Evolutionary conservation across 805 yeast genomes (phyloP), one percentile per base, ranked within the genome.

Genomic region (Starmerella apis): DNA sequence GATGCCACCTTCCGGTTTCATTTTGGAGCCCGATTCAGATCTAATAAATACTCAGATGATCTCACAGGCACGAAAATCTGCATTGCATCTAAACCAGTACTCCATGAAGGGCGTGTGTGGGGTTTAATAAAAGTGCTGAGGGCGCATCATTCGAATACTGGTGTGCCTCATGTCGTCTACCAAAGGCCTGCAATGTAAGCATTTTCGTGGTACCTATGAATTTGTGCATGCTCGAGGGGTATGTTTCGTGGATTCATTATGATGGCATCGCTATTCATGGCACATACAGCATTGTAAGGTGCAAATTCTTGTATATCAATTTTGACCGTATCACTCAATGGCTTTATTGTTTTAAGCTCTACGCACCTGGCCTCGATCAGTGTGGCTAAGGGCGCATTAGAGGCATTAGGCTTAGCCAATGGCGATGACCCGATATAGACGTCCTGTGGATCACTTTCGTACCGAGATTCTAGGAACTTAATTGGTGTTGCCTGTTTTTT

Each of bases 221-320:
- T 18, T 16, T 27, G 20, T n/a, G 32, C 38, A 19, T 20, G n/a
- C 39, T 38, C 49, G 2, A 49, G 24, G 7, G 46, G 49, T 9
- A 49, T 28, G 36, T 27, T 16, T 1, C 45, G 47, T 11, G 54
- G 54, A 31, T 51, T 51, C 22, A 51, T 35, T 5, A 51, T 18
- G 28, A 51, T 19, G n/a, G 6, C 22, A 14, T 50, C 31, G 20
- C n/a, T 13, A 14, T 13, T 14, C 7, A 50, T 6, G 14, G 33
- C 43, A 13, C 38, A 35, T 3, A 19, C 32, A 4, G 36, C 24
- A 27, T 42, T 41, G 47, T 50, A 50, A 8, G 18, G 30, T 20
- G 22, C 31, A 39, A 44, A 28, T 6, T 10, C 44, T 13, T 4
- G 14, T 4, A 18, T 20, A 22, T 45, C 38, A 2, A 48, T 13